Evolutionary conservation across 192 early-diverging fungal species (phyloP).

Genomic region (Coemansia sp.): DNA sequence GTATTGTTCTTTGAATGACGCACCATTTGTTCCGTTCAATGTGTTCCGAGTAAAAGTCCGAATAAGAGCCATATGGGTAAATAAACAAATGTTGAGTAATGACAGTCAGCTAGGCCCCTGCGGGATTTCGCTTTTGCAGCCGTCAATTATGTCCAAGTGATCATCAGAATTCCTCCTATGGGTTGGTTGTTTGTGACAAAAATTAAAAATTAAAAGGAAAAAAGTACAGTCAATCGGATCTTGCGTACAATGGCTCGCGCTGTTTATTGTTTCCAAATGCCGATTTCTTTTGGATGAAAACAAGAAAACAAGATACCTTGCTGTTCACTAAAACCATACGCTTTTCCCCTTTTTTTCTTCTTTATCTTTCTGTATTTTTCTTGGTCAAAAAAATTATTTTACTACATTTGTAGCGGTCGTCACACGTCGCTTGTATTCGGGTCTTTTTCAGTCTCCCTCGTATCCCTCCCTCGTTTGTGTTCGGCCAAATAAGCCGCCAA

Average conservation of each 20-base stretch:
- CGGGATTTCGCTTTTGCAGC: not conserved
- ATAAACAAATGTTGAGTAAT: not conserved
- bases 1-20: slow-evolving; percentile 96
- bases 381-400: not conserved
- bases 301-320: not conserved
- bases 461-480: too few relatives aligned
- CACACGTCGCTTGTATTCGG: too few relatives aligned
- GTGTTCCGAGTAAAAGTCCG: not conserved
- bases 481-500: too few relatives aligned
- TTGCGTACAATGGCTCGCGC: not conserved
- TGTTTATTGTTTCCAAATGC: not conserved
- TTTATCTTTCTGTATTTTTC: slow-evolving; percentile 9
- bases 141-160: not conserved
- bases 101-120: not conserved
- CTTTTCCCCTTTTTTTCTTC: too few relatives aligned
- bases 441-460: too few relatives aligned
- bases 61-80: not conserved
- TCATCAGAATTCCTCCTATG: not conserved
- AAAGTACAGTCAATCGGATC: not conserved
- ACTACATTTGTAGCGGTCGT: too few relatives aligned
- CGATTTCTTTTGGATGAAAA: not conserved
- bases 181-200: not conserved
- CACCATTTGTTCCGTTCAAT: slow-evolving; percentile 55
- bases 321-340: too few relatives aligned
- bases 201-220: not conserved